Evolutionary conservation across 139 green algal species (phyloP), one percentile per base, ranked within the genome.

Genomic region (Chlamydomonas sphaeroides): DNA sequence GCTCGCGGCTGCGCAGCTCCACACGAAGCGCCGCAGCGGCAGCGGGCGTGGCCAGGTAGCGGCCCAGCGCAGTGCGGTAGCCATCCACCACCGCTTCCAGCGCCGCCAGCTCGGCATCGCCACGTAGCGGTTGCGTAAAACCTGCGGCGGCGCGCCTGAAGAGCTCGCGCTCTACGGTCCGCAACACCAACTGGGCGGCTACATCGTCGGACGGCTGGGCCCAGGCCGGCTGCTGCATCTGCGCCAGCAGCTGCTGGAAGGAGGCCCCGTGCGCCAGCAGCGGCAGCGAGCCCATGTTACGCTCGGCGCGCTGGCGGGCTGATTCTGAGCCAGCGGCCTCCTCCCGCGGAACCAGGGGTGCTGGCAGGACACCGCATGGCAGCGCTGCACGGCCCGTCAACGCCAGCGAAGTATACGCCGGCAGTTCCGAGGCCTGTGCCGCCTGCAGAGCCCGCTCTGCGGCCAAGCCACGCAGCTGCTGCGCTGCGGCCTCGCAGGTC

Each of bases 1-100:
- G 0, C 78, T 88, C 65, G 23, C 88, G 80, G 82, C 86, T 89
- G 78, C 84, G 84, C 32, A 89, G 86, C 61, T 92, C 90, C 35
- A 85, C 80, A 2, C 51, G 69, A 69, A 84, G 85, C 32, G 67
- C 79, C 26, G 85, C 76, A 21, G n/a, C 6, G 45, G 36, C 65
- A 23, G 30, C 21, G 33, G 59, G 23, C 17, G 32, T 38, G 7
- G 23, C 18, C 45, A 78, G 59, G 65, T 83, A 90, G 17, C 15
- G 26, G 32, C 73, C 63, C 33, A 84, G 11, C 15, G 57, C 41
- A 20, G 15, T 33, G 20, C 85, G 75, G 76, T 92, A 92, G 3
- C 18, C 33, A 35, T 90, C 85, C 28, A 92, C 79, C 39, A 87
- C 77, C 20, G 45, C 35, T 48, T 57, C 41, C 48, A 92, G 78